Conservation (phyloP, 129 eudicot species). For the Rutidosis leptorrhynchoides region DNA sequence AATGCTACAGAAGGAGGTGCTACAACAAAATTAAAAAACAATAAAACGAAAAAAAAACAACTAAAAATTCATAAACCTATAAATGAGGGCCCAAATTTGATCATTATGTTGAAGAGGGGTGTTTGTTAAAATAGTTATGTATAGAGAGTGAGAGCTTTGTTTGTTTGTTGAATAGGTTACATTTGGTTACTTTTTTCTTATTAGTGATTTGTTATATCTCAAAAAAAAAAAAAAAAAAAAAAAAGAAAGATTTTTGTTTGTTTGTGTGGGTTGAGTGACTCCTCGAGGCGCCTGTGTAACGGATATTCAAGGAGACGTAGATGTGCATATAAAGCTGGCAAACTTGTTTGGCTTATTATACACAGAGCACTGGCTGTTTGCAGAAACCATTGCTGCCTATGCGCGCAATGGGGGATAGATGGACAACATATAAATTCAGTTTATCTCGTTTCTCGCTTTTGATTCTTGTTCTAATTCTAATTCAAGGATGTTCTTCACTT, state of each 20-base stretch:
- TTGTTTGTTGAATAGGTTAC: conserved; percentile 16
- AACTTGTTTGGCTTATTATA: conserved; percentile 37
- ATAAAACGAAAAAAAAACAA: too few relatives aligned
- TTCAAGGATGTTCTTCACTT: conserved; percentile 48
- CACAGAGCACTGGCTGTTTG: conserved; percentile 50
- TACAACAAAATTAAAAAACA: conserved; percentile 3
- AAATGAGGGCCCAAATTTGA: conserved; percentile 62
- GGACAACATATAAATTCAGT: conserved; percentile 47
- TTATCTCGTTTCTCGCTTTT: conserved; percentile 41
- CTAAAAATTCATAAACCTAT: not conserved
- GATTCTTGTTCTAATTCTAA: conserved; percentile 37
- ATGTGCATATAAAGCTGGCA: conserved; percentile 52
- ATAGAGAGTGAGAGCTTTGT: conserved; percentile 22
- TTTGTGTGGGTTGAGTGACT: conserved; percentile 22
- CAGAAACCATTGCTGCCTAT: conserved; percentile 48
- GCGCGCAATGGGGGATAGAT: conserved; percentile 67
- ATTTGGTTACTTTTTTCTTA: not conserved
- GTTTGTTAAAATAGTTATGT: conserved; percentile 26
- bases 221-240: not conserved
- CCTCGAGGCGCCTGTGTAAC: conserved; percentile 31
- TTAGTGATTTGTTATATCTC: conserved; percentile 8
- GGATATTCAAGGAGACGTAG: conserved; percentile 40
- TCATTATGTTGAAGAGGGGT: conserved; percentile 39
- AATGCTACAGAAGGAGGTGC: conserved; percentile 32
- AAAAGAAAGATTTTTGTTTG: not conserved